phyloP scores from a whole-genome alignment of 2,329 filamentous ascomycete species.

The Trichoderma sp. region DNA sequence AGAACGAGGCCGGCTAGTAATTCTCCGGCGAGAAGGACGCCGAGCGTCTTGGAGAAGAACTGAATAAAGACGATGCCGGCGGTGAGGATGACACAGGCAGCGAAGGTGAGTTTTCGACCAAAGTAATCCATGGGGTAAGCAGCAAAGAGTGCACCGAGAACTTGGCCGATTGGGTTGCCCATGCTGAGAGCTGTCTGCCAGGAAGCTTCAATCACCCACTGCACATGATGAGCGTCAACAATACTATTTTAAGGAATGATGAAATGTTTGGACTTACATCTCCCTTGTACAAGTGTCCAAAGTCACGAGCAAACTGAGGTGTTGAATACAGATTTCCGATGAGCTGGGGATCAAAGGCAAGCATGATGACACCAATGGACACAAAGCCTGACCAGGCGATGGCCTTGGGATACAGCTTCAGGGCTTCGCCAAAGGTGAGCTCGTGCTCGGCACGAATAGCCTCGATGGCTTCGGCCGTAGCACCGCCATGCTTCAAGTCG shows the following conservation, averaged over 20 bases:
- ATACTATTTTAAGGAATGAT: rapidly evolving
- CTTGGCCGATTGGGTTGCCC: slow-evolving; percentile 59
- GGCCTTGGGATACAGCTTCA: slow-evolving; percentile 47
- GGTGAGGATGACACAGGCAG: slow-evolving; percentile 44
- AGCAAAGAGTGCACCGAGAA: slow-evolving; percentile 54
- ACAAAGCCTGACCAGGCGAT: slow-evolving; percentile 61
- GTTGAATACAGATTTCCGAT: slow-evolving; percentile 63
- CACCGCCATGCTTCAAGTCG: neutral
- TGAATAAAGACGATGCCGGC: slow-evolving; percentile 34
- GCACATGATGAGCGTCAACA: neutral
- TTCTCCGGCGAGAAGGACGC: slow-evolving; percentile 46
- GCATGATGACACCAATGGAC: slow-evolving; percentile 61
- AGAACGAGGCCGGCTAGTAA: slow-evolving; percentile 47
- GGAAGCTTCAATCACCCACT: slow-evolving; percentile 42
- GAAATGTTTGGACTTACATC: neutral
- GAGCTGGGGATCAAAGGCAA: slow-evolving; percentile 65
- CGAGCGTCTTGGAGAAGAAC: slow-evolving; percentile 38
- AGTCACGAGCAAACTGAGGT: slow-evolving; percentile 58
- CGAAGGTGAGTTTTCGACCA: slow-evolving; percentile 51
- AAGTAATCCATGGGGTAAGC: slow-evolving; percentile 44
- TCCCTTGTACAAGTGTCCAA: slow-evolving; percentile 52
- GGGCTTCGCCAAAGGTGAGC: slow-evolving; percentile 43
- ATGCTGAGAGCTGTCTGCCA: slow-evolving; percentile 53
- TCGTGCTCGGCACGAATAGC: slow-evolving; percentile 45
- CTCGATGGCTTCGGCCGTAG: slow-evolving; percentile 29